phyloP scores from a whole-genome alignment of 345 rosid genomes.

The Aquilaria yunnanensis region DNA sequence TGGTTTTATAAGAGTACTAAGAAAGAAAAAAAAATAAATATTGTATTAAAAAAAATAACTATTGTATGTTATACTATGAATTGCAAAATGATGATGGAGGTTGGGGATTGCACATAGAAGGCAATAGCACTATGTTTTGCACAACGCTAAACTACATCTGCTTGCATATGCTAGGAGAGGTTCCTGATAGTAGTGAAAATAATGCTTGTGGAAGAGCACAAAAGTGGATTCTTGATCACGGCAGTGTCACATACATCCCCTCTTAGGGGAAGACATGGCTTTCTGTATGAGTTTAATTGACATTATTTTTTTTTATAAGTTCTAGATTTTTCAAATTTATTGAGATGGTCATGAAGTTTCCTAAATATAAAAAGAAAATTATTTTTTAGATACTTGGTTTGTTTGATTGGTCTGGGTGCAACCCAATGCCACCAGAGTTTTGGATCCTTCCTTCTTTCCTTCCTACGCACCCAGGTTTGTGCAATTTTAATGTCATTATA shows the following conservation, averaged over 20 bases:
- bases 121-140: slow-evolving; percentile 49
- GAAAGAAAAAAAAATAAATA: no score
- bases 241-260: slow-evolving; percentile 33
- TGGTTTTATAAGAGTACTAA: no score
- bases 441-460: slow-evolving; percentile 54
- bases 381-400: slow-evolving; percentile 30
- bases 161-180: slow-evolving; percentile 44
- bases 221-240: slow-evolving; percentile 44
- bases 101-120: slow-evolving; percentile 32
- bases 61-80: no score
- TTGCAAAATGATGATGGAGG: slow-evolving; percentile 41
- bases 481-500: neutral
- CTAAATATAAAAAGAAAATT: neutral
- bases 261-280: slow-evolving; percentile 64
- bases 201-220: slow-evolving; percentile 37
- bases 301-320: no score
- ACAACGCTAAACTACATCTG: slow-evolving; percentile 41
- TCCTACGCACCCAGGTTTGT: slow-evolving; percentile 50
- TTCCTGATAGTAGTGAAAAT: slow-evolving; percentile 32
- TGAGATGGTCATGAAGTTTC: no score
- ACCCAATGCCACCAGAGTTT: slow-evolving; percentile 74
- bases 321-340: neutral
- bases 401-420: slow-evolving; percentile 51
- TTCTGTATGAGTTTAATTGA: slow-evolving; percentile 16
- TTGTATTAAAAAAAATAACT: no score